Conservation (phyloP, 768 basidiomycete species). For the Trametes villosa region DNA sequence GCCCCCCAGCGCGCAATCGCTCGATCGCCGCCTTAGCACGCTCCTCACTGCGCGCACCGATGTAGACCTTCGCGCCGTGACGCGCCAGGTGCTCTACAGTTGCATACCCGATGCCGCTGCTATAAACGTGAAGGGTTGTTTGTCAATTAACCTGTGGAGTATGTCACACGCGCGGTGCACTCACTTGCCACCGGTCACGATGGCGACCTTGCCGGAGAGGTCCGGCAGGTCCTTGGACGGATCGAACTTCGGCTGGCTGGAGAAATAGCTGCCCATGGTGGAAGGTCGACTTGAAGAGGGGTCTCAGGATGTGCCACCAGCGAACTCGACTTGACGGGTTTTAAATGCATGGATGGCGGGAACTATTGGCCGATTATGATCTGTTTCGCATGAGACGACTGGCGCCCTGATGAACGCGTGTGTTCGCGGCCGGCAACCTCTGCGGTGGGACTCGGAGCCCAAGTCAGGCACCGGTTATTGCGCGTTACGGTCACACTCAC, state of each 20-base stretch:
- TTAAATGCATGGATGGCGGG: too few species aligned
- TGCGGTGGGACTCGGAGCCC: too few species aligned
- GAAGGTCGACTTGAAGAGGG: not conserved
- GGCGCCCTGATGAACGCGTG: too few species aligned
- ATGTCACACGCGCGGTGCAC: slow-evolving; percentile 6
- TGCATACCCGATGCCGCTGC: slow-evolving; percentile 43
- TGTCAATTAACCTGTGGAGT: not conserved
- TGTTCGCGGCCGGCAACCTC: too few species aligned
- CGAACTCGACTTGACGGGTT: too few species aligned
- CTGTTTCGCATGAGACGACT: too few species aligned
- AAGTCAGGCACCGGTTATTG: too few species aligned
- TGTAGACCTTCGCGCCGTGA: slow-evolving; percentile 48
- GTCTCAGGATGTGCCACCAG: too few species aligned
- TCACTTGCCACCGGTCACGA: slow-evolving; percentile 56
- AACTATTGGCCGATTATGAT: too few species aligned
- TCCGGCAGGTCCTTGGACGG: slow-evolving; percentile 48
- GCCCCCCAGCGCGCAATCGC: slow-evolving; percentile 38
- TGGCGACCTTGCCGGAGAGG: slow-evolving; percentile 48
- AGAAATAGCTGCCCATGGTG: slow-evolving; percentile 15
- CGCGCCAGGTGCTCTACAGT: slow-evolving; percentile 44
- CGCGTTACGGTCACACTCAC: slow-evolving; percentile 4
- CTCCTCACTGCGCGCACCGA: slow-evolving; percentile 40
- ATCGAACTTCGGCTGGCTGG: slow-evolving; percentile 23
- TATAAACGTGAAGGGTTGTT: slow-evolving; percentile 9
- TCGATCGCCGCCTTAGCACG: slow-evolving; percentile 39